Evolutionary conservation across 2,329 filamentous ascomycete species (phyloP).

Genomic region (Diaporthe amygdali): DNA sequence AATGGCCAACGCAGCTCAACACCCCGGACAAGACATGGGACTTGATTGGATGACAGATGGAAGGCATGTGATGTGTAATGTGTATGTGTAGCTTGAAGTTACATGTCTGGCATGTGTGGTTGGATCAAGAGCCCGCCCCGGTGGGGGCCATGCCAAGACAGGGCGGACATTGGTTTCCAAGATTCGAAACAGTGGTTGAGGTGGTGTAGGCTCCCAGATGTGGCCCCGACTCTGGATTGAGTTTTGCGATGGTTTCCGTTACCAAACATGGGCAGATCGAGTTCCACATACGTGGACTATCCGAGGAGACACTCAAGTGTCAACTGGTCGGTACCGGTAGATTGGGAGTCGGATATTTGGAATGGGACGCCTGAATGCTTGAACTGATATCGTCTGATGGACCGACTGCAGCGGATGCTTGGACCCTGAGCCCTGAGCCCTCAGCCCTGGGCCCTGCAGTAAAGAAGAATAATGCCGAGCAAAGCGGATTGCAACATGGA

Average conservation of each 20-base stretch:
- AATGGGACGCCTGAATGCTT: background rate
- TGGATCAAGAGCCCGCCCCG: background rate
- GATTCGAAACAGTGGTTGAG: background rate
- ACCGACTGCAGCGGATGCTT: background rate
- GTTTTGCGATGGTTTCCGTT: background rate
- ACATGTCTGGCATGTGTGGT: background rate
- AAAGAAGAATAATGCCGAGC: background rate
- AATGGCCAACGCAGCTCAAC: too few relatives aligned
- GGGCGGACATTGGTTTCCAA: background rate
- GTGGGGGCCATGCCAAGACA: conserved; percentile 4
- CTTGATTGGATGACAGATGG: too few relatives aligned
- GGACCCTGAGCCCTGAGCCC: too few relatives aligned
- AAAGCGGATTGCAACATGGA: background rate
- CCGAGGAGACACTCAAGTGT: background rate
- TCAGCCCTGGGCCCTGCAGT: background rate
- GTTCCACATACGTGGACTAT: background rate
- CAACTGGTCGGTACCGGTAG: too few relatives aligned
- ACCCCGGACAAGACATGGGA: too few relatives aligned
- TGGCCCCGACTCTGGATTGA: background rate
- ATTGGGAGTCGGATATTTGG: background rate
- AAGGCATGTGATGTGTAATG: too few relatives aligned
- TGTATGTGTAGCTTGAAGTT: too few relatives aligned
- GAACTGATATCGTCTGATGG: background rate
- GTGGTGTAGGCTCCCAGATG: background rate
- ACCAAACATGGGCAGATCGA: background rate